Conservation (phyloP, 495 filamentous ascomycete genomes). For the Thozetella sp. region DNA sequence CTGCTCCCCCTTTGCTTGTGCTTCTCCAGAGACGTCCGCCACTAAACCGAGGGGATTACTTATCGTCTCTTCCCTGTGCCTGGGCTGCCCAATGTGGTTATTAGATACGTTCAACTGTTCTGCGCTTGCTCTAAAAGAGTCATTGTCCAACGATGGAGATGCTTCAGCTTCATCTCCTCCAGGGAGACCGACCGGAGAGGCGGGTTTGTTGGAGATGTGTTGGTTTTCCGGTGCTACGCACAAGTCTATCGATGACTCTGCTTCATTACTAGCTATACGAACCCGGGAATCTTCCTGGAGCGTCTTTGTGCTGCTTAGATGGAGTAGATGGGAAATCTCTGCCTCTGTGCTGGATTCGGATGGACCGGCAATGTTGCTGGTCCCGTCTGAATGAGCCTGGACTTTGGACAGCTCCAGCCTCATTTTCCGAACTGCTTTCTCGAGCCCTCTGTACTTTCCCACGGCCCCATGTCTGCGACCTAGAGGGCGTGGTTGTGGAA, state of each 20-base stretch:
- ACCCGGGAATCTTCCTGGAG: too few relatives aligned
- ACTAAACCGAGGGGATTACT: not conserved
- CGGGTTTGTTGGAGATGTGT: too few relatives aligned
- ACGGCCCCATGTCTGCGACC: not conserved
- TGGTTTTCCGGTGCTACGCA: too few relatives aligned
- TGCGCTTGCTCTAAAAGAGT: too few relatives aligned
- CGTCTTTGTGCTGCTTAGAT: not conserved
- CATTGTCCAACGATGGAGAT: too few relatives aligned
- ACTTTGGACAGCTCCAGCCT: not conserved
- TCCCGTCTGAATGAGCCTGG: not conserved
- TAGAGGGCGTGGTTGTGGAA: not conserved
- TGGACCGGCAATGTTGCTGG: not conserved
- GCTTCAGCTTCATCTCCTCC: too few relatives aligned
- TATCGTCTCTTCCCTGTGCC: not conserved
- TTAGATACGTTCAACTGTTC: too few relatives aligned
- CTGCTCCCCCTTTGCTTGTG: not conserved
- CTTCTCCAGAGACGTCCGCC: not conserved
- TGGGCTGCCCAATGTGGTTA: too few relatives aligned
- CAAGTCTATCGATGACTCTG: too few relatives aligned
- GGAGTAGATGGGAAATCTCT: not conserved
- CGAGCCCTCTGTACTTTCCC: not conserved
- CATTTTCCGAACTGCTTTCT: not conserved
- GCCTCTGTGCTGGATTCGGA: not conserved
- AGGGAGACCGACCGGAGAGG: too few relatives aligned
- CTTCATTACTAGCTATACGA: too few relatives aligned